These are phyloP conservation scores for Coemansia sp. DNA, from an alignment of 192 early-diverging fungal genomes.

Conservation along the genomic window DNA sequence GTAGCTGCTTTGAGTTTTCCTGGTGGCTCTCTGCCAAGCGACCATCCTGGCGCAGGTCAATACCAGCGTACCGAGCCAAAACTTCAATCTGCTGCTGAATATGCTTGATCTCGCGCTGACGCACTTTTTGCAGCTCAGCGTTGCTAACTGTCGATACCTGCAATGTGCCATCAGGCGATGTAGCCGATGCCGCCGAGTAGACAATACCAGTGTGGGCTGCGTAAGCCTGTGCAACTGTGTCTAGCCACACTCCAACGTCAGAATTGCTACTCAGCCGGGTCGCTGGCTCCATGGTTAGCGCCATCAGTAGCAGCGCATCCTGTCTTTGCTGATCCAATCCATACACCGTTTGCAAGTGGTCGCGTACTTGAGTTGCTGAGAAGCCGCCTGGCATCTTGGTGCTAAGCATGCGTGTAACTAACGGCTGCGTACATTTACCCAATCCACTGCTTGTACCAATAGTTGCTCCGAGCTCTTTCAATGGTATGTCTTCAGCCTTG, in stretches of 20 bases:
- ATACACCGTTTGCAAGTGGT: conserved; percentile 65
- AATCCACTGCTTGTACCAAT: conserved; percentile 66
- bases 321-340: conserved; percentile 79
- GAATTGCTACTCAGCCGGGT: conserved; percentile 62
- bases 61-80: conserved; percentile 78
- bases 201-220: conserved; percentile 71
- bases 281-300: conserved; percentile 79
- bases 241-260: conserved; percentile 36
- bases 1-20: conserved; percentile 59
- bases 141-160: conserved; percentile 75
- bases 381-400: conserved; percentile 95
- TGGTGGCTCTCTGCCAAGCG: conserved; percentile 64
- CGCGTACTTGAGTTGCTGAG: conserved; percentile 71
- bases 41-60: conserved; percentile 70
- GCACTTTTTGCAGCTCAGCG: conserved; percentile 80
- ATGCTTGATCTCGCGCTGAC: conserved; percentile 69
- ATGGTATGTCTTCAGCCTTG: conserved; percentile 83
- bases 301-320: conserved; percentile 74
- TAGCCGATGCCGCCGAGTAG: conserved; percentile 23
- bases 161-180: neutral
- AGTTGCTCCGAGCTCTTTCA: conserved; percentile 74
- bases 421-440: conserved; percentile 76
- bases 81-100: conserved; percentile 82
- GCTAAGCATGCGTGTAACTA: conserved; percentile 77
- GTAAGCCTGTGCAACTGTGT: conserved; percentile 79